These are phyloP conservation scores for Termitomyces sp. DNA, from an alignment of 768 basidiomycete genomes.

Conservation along the genomic window DNA sequence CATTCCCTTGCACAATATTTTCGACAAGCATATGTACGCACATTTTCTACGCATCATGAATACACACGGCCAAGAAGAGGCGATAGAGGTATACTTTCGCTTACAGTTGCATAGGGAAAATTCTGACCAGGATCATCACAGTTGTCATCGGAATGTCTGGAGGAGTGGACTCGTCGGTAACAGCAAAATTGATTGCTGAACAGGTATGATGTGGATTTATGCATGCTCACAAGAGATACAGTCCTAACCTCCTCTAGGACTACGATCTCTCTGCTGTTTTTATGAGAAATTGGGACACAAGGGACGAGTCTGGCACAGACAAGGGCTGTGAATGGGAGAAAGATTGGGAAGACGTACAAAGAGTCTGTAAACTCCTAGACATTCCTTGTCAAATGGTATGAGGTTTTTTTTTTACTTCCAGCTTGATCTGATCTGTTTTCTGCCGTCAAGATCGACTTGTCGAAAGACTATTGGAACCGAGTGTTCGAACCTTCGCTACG, in stretches of 20 bases:
- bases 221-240: neutral
- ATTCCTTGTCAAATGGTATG: constrained; percentile 72
- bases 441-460: constrained; percentile 73
- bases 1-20: constrained; percentile 11
- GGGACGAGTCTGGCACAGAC: constrained; percentile 74
- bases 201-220: constrained; percentile 33
- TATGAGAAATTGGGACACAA: constrained; percentile 95
- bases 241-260: constrained; percentile 37
- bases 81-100: constrained; percentile 21
- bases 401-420: neutral
- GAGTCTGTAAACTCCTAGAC: constrained; percentile 66
- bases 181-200: constrained; percentile 69
- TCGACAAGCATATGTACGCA: constrained; percentile 7
- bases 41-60: constrained; percentile 6
- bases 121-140: constrained; percentile 20
- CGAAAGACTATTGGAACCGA: constrained; percentile 82
- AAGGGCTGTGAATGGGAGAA: constrained; percentile 94
- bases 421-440: constrained; percentile 2
- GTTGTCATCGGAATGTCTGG: constrained; percentile 94
- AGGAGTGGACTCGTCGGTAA: constrained; percentile 90
- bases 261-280: constrained; percentile 83
- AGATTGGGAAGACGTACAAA: constrained; percentile 88
- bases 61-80: constrained; percentile 19
- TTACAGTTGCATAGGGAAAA: neutral
- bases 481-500: constrained; percentile 86